phyloP scores from a whole-genome alignment of 2,329 filamentous ascomycete genomes.

The Elsinoe perseae region DNA sequence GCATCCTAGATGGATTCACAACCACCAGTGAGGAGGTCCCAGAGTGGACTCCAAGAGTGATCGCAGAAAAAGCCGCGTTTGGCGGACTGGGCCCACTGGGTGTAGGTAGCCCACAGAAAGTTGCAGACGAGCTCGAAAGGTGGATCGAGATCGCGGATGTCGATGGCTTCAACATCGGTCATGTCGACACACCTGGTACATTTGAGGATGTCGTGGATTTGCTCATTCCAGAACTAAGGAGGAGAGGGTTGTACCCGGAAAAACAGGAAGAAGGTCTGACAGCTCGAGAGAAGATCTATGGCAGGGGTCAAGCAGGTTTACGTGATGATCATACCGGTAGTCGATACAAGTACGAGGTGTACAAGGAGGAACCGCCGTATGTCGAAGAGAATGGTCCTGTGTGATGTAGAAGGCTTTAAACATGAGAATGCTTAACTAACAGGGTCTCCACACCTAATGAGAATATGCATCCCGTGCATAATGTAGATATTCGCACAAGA shows the following conservation, averaged over 20 bases:
- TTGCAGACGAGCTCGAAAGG: slow-evolving; percentile 42
- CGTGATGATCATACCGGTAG: slow-evolving; percentile 53
- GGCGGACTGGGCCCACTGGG: slow-evolving; percentile 29
- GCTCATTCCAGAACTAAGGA: slow-evolving; percentile 42
- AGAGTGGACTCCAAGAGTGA: slow-evolving; percentile 38
- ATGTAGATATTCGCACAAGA: background rate
- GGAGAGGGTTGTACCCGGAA: slow-evolving; percentile 26
- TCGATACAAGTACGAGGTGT: slow-evolving; percentile 55
- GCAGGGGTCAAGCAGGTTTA: slow-evolving; percentile 49
- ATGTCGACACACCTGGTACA: slow-evolving; percentile 41
- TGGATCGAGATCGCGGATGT: slow-evolving; percentile 40
- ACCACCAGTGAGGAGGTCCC: slow-evolving; percentile 43
- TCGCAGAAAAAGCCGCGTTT: slow-evolving; percentile 42
- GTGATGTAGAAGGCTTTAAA: background rate
- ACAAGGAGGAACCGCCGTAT: slow-evolving; percentile 45
- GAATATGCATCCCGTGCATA: too few species aligned
- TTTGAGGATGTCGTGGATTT: slow-evolving; percentile 47
- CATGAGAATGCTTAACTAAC: background rate
- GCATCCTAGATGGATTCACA: slow-evolving; percentile 36
- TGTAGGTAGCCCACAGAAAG: slow-evolving; percentile 39
- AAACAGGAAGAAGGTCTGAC: slow-evolving; percentile 10
- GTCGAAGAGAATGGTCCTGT: background rate
- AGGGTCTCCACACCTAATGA: background rate
- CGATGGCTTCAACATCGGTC: background rate
- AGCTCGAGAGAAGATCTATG: slow-evolving; percentile 51